These are phyloP conservation scores for Medakamo hakoo DNA, from an alignment of 139 green algal species.

Conservation along the genomic window DNA sequence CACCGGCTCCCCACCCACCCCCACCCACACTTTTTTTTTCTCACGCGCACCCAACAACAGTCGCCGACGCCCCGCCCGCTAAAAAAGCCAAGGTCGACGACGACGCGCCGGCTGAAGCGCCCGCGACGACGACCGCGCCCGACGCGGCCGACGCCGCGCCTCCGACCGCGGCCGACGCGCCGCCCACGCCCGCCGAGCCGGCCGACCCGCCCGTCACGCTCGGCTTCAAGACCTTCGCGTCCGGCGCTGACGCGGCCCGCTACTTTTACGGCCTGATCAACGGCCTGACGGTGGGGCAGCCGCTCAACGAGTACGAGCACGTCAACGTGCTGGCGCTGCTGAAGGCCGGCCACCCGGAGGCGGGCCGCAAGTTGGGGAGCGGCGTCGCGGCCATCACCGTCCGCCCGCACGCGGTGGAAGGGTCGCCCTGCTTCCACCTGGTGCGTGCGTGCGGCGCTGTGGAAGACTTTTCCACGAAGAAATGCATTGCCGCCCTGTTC, in stretches of 20 bases:
- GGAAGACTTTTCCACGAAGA: constrained; percentile 55
- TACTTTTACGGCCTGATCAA: constrained; percentile 34
- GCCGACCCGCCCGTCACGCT: constrained; percentile 21
- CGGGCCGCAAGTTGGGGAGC: constrained; percentile 28
- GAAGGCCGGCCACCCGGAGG: constrained; percentile 38
- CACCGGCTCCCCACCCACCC: too few relatives aligned
- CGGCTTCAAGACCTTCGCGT: constrained; percentile 37
- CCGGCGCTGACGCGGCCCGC: constrained; percentile 2
- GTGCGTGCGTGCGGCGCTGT: constrained; percentile 34
- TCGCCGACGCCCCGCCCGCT: background rate
- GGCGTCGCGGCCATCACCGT: constrained; percentile 36
- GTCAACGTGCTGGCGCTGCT: constrained; percentile 45
- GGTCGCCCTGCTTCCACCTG: constrained; percentile 30
- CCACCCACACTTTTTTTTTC: too few relatives aligned
- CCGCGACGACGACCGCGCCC: too few relatives aligned
- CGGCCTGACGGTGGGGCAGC: constrained; percentile 14
- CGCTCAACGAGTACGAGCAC: constrained; percentile 63
- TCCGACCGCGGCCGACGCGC: background rate
- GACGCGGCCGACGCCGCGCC: background rate
- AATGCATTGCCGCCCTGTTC: constrained; percentile 44
- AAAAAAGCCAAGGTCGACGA: background rate
- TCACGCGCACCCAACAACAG: too few relatives aligned
- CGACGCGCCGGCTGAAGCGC: too few relatives aligned
- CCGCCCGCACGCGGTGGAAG: constrained; percentile 3
- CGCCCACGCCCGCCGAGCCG: background rate